Evolutionary conservation across 495 filamentous ascomycete species (phyloP), one percentile per base, ranked within the genome.

Genomic region (Staphylotrichum tortipilum): DNA sequence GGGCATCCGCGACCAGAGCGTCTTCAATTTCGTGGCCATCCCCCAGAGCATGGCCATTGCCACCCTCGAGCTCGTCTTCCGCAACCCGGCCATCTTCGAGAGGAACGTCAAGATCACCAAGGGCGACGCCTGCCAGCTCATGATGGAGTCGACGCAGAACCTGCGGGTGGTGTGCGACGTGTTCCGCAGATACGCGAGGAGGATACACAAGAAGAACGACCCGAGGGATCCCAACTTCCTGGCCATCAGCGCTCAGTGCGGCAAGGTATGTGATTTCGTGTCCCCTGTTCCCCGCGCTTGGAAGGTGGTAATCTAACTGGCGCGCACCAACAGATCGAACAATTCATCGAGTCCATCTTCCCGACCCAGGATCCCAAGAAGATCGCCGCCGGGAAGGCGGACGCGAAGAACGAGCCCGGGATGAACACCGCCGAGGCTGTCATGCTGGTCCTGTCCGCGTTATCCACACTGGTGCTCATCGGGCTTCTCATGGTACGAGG

Each of bases 21-120:
- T 95, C n/a, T 98, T 98, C 84, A 97, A 98, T 74, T 98, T 98
- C 65, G 88, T 88, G 36, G 91, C 94, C 36, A 98, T 98, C 57
- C 92, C 92, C n/a, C 92, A 98, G 68, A 73, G 83, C 52, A 98
- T 98, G 92, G 92, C 94, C 23, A 96, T 98, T 67, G 91, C 92
- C 3, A 97, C 91, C 1, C 66, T 96, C 34, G 83, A 94, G 48
- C 74, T 92, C 26, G 86, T 92, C 59, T 98, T 96, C 78, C 83
- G 86, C 59, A 98, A 98, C 63, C 86, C 87, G 29, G 76, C 77
- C 48, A 82, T 98, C 46, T 95, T 94, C 69, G 69, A 90, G 59
- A 80, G 77, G 44, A 89, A 95, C 56, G 73, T 98, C 71, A 98
- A 98, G 72, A 95, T 97, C 64, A 91, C 86, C 44, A 96, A 95